These are phyloP conservation scores for Eucalyptus regnans DNA, from an alignment of 345 rosid species.

Conservation along the genomic window DNA sequence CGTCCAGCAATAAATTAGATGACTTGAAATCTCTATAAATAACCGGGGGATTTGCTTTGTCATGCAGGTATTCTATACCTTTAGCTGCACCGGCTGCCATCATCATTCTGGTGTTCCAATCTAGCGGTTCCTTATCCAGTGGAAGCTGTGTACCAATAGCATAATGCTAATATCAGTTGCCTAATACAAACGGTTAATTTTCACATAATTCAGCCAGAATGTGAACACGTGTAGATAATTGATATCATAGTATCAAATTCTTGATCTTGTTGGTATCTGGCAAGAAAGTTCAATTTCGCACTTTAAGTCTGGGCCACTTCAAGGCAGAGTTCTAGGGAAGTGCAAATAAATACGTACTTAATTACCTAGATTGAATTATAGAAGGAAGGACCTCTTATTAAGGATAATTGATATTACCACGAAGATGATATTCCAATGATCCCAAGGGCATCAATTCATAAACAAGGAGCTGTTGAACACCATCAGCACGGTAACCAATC, in stretches of 20 bases:
- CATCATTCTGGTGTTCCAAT: constrained; percentile 95
- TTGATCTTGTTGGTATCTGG: neutral
- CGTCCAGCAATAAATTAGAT: constrained; percentile 70
- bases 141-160: constrained; percentile 41
- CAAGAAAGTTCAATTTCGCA: neutral
- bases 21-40: constrained; percentile 89
- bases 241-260: neutral
- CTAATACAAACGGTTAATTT: neutral
- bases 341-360: neutral
- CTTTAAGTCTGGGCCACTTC: neutral
- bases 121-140: constrained; percentile 74
- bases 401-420: too few species aligned
- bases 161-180: neutral
- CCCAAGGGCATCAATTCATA: constrained; percentile 92
- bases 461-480: constrained; percentile 89
- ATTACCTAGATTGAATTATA: neutral
- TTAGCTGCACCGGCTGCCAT: constrained; percentile 88
- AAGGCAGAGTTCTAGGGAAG: neutral
- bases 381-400: neutral
- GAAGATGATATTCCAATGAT: constrained; percentile 82
- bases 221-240: neutral
- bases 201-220: neutral
- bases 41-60: constrained; percentile 84
- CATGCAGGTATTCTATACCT: constrained; percentile 87
- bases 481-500: constrained; percentile 96